Base-by-base conservation (phyloP, 1,139 yeast genomes). In the Blastobotrys apis region DNA sequence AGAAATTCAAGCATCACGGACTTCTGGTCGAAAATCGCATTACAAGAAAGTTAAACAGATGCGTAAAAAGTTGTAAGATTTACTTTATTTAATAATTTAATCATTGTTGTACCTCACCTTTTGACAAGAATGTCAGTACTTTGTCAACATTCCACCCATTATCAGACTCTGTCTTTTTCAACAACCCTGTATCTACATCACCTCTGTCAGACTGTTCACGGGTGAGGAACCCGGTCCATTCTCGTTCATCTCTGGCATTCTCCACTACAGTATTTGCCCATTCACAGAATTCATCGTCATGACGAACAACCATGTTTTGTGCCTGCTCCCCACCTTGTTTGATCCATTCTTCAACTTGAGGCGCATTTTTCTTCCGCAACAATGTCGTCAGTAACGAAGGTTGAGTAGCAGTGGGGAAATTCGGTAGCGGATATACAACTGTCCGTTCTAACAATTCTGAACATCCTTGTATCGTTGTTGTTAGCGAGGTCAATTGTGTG, bases 341-440 rank as follows among this genome's bases (percentile, higher is more conserved):
- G 13, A 87, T 77, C 97, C 97, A 88, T 38, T 80, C 85, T 45
- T 81, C 87, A 1, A 90, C 95, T 54, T 88, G 97, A 0, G 97
- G 97, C 12, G 85, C 69, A 40, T 84, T 81, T 61, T 90, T 90
- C 62, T 88, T 92, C 47, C 97, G 73, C 49, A 92, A 66, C 51
- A 92, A 69, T 0, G 97, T 87, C 0, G 94, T 84, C 45, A 90
- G 68, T 39, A 90, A 69, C 1, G 86, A 86, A 58, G 84, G 90
- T 51, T 86, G 92, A 35, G 85, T 84, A 1, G 86, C 75, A 0
- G 94, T 78, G 3, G 97, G 97, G 60, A 90, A 92, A 22, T 74
- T 74, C 0, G 92, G 84, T 37, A 86, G 68, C 1, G 97, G 97
- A 58, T 79, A 90, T 2, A 81, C 90, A 41, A 84, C 87, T 1